phyloP scores from a whole-genome alignment of 1,139 yeast genomes.

The Zygosaccharomyces sapae region DNA sequence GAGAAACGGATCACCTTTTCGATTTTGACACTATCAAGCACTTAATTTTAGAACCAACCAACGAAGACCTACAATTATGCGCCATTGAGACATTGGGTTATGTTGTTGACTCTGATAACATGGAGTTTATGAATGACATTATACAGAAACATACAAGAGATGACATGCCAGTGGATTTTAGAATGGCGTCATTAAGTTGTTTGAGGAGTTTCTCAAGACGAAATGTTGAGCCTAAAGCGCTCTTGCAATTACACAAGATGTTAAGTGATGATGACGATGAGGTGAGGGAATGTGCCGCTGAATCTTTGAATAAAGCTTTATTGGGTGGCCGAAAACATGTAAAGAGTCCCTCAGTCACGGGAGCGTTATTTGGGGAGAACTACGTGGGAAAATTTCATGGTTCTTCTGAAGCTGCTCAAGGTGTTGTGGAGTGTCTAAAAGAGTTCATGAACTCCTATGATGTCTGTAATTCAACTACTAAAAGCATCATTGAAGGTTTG shows the following conservation, averaged over 20 bases:
- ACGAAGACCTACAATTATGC: constrained; percentile 47
- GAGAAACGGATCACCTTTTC: constrained; percentile 23
- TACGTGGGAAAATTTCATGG: constrained; percentile 20
- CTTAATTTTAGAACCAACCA: constrained; percentile 30
- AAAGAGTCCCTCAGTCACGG: constrained; percentile 14
- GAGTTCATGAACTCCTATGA: constrained; percentile 18
- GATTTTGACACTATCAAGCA: constrained; percentile 30
- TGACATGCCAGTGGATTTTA: constrained; percentile 42
- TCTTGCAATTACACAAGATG: constrained; percentile 39
- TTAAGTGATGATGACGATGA: constrained; percentile 60
- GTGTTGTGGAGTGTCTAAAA: constrained; percentile 12
- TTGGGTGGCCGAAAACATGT: constrained; percentile 1
- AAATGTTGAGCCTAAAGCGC: constrained; percentile 13
- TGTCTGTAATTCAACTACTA: constrained; percentile 16
- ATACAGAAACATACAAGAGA: constrained; percentile 41
- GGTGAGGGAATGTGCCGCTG: constrained; percentile 42
- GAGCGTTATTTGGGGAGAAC: constrained; percentile 19
- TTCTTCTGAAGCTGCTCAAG: neutral
- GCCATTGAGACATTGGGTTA: constrained; percentile 51
- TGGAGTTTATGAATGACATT: constrained; percentile 36
- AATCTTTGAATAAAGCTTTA: constrained; percentile 30
- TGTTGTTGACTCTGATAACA: constrained; percentile 32
- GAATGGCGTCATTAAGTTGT: constrained; percentile 49
- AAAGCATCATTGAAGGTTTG: constrained; percentile 34
- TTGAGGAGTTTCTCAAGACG: constrained; percentile 35